Percentiles rank a stretch among this genome's conserved stretches.
phyloP scores from a whole-genome alignment of 2,329 filamentous ascomycete species.

The Thelonectria discophora region DNA sequence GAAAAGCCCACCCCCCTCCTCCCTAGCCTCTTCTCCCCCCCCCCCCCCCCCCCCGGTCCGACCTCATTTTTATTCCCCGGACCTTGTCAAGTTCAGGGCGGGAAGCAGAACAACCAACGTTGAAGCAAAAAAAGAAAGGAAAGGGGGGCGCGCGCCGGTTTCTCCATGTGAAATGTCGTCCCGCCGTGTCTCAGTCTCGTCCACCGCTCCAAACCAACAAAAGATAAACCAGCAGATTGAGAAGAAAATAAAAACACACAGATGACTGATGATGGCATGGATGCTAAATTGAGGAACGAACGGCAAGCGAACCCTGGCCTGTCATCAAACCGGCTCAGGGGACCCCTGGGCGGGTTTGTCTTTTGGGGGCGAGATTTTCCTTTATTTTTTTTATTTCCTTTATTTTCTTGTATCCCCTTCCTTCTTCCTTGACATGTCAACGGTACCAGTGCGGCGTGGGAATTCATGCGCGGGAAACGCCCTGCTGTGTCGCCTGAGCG shows the following conservation, averaged over 20 bases:
- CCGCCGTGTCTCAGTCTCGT: not conserved
- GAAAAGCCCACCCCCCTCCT: no score
- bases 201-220: no score
- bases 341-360: constrained; percentile 5
- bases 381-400: no score
- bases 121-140: not conserved
- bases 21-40: no score
- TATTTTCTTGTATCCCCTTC: not conserved
- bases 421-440: not conserved
- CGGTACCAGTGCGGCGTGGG: constrained; percentile 5
- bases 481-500: no score
- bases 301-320: constrained; percentile 14
- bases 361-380: not conserved
- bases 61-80: not conserved
- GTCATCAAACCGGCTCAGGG: constrained; percentile 18
- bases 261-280: no score
- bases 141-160: no score
- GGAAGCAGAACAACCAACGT: not conserved
- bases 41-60: no score
- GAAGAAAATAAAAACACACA: no score
- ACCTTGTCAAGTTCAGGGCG: not conserved
- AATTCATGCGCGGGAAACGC: constrained; percentile 9
- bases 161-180: no score
- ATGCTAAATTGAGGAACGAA: not conserved
- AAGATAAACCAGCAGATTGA: no score